Evolutionary conservation across 768 basidiomycete species (phyloP), one percentile per base, ranked within the genome.

Genomic region (Naematelia encephala): DNA sequence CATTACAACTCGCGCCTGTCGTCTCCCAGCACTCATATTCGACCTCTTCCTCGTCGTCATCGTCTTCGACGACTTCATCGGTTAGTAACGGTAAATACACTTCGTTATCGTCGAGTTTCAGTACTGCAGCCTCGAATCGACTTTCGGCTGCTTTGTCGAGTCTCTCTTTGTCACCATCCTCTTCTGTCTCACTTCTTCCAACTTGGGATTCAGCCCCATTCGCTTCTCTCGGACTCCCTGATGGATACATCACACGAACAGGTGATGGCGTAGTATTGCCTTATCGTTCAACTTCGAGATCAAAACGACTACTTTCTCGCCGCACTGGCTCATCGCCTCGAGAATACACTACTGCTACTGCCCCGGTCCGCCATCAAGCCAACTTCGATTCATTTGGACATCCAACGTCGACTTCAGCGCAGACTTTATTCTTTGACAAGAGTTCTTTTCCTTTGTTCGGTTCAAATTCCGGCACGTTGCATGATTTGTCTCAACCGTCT

Each of bases 131-230:
- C 50, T 42, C 26, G 26, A 60, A 55, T 39, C 26, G 29, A 11
- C 45, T 16, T 43, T 34, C 46, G 8, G 14, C 51, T 21, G 23
- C 21, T n/a, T 8, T 52, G 39, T 19, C 34, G 23, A 34, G 5
- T 14, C 43, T 49, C 48, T 12, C 46, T 34, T 22, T 59, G 56
- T 26, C 56, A 48, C 56, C 54, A 12, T 47, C 54, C 1, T 47
- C 62, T 1, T 63, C 59, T 34, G 53, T 63, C 26, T 62, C 67
- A 14, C 53, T 69, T 21, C 34, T 66, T 5, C 60, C 64, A 4
- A 56, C 62, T 22, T 66, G 64, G 68, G 68, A 69, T 57, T 39
- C 61, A 42, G n/a, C n/a, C n/a, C 60, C 57, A 34, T 56, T n/a
- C 47, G 46, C 59, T 16, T 8, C 34, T 29, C 22, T 30, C 25